phyloP scores from a whole-genome alignment of 176 grass and related monocot genomes.

The maize (Zea mays) region Zm-B73-REFERENCE-NAM-5.0 NC_050102.1:163581001-163581500 shows the following conservation, averaged over 20 bases:
- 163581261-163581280: slow-evolving; percentile 1
- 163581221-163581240: slow-evolving; percentile 21
- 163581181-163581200: neutral
- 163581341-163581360: neutral
- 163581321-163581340: neutral
- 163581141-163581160: slow-evolving; percentile 18
- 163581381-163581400: too few relatives aligned
- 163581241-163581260: neutral
- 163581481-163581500: too few relatives aligned
- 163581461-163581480: too few relatives aligned
- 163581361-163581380: neutral
- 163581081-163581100: neutral
- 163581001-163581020: slow-evolving; percentile 23
- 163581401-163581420: too few relatives aligned
- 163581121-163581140: slow-evolving; percentile 24
- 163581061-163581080: neutral
- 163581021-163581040: slow-evolving; percentile 15
- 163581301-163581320: neutral
- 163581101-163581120: neutral
- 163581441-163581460: too few relatives aligned
- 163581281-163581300: neutral
- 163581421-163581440: too few relatives aligned
- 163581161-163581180: neutral
- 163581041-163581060: slow-evolving; percentile 6
- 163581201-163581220: neutral